Percentiles rank a stretch among this genome's conserved stretches.
These are phyloP conservation scores for Amniculicola lignicola DNA, from an alignment of 495 filamentous ascomycete species.

Conservation along the genomic window DNA sequence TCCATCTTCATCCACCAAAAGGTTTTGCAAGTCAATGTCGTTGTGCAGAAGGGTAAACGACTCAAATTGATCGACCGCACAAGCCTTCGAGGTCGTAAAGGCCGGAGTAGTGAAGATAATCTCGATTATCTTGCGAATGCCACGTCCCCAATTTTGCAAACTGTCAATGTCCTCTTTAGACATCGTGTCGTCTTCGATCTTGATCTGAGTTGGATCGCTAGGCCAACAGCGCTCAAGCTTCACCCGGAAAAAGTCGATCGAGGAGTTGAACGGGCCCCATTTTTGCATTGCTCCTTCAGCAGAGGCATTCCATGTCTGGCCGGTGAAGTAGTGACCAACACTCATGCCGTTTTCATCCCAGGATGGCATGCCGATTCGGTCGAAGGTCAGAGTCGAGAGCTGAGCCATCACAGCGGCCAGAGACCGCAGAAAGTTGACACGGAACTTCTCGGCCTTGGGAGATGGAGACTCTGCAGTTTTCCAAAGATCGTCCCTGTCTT, in stretches of 20 bases:
- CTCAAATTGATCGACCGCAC: slow-evolving; percentile 9
- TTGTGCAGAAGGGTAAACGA: slow-evolving; percentile 42
- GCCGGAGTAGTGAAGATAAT: slow-evolving; percentile 23
- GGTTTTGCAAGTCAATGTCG: slow-evolving; percentile 44
- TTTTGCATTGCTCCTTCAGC: not conserved
- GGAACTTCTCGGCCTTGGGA: not conserved
- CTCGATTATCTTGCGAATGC: slow-evolving; percentile 31
- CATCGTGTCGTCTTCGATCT: not conserved
- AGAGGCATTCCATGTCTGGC: slow-evolving; percentile 16
- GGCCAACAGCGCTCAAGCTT: not conserved
- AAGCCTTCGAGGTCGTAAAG: slow-evolving; percentile 7
- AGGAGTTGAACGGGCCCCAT: not conserved
- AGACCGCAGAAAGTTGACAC: slow-evolving; percentile 14
- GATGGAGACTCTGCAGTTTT: not conserved
- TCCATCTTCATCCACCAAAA: slow-evolving; percentile 43
- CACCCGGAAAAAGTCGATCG: not conserved
- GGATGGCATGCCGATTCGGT: slow-evolving; percentile 10
- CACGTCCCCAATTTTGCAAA: not conserved
- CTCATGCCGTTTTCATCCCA: slow-evolving; percentile 21
- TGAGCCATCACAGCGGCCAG: slow-evolving; percentile 41
- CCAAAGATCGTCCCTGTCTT: slow-evolving; percentile 11
- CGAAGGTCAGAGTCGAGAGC: slow-evolving; percentile 37
- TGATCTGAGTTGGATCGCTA: not conserved
- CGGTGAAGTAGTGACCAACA: slow-evolving; percentile 32
- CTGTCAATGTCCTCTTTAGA: not conserved